Conservation (phyloP, 1,284 basidiomycete genomes). For the Ceratobasidium sp. region DNA sequence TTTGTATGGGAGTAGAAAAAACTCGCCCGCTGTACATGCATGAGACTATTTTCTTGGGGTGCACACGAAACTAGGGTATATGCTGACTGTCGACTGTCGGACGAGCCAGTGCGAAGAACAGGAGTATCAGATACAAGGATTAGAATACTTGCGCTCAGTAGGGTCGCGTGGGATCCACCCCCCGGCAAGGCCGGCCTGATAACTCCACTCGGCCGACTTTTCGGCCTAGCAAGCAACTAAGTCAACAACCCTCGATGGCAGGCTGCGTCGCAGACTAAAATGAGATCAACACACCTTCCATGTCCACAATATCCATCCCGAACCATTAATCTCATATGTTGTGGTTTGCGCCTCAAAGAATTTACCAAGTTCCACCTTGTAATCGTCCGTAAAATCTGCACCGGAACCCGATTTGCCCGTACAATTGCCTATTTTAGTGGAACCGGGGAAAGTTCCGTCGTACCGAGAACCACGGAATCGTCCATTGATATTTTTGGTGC, state of each 20-base stretch:
- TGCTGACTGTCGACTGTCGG: too few relatives aligned
- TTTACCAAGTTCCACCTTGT: constrained; percentile 83
- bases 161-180: constrained; percentile 84
- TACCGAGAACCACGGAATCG: constrained; percentile 64
- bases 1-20: too few relatives aligned
- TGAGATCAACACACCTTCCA: constrained; percentile 66
- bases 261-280: neutral
- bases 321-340: constrained; percentile 48
- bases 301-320: constrained; percentile 78
- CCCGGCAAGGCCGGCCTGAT: constrained; percentile 65
- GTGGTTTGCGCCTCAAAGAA: constrained; percentile 82
- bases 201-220: constrained; percentile 71
- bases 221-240: constrained; percentile 57
- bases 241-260: neutral
- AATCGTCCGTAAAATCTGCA: constrained; percentile 73
- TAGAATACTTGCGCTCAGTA: constrained; percentile 57
- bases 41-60: too few relatives aligned
- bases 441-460: constrained; percentile 76
- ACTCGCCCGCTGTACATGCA: too few relatives aligned
- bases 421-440: constrained; percentile 74
- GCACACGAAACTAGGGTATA: too few relatives aligned
- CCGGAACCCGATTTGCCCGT: constrained; percentile 72
- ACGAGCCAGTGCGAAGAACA: neutral
- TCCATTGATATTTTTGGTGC: constrained; percentile 67
- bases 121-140: constrained; percentile 57